Percentiles rank a stretch among this genome's conserved stretches.
Evolutionary conservation across 208 protist genomes (phyloP).

Genomic region (Entamoeba dispar): DNA sequence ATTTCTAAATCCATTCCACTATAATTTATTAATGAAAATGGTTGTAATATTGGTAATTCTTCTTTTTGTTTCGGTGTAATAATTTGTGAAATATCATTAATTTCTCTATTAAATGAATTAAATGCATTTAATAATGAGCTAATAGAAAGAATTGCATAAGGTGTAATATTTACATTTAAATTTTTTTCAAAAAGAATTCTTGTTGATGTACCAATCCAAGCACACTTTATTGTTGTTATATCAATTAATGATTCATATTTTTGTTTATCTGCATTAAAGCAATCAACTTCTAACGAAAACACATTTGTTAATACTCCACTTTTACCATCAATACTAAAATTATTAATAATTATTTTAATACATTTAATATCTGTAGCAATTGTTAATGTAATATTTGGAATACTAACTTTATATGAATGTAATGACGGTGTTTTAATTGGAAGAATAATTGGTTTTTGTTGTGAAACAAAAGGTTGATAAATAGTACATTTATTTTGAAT

Average conservation of each 20-base stretch:
- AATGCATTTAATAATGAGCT: neutral
- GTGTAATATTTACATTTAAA: neutral
- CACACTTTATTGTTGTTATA: neutral
- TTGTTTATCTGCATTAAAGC: neutral
- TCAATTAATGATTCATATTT: neutral
- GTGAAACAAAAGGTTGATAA: neutral
- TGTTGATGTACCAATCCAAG: neutral
- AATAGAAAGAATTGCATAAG: neutral
- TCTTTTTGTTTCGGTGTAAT: neutral
- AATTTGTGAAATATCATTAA: neutral
- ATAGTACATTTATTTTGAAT: neutral
- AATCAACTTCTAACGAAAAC: neutral
- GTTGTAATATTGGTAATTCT: neutral
- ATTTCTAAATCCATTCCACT: neutral
- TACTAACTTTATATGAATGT: neutral
- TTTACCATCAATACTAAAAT: neutral
- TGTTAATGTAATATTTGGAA: neutral
- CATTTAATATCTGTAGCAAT: neutral
- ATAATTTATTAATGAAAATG: neutral
- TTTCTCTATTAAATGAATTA: neutral
- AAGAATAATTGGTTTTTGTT: neutral
- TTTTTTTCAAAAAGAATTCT: neutral
- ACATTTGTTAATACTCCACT: neutral
- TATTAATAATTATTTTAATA: neutral
- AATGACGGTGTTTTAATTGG: neutral